Conservation (phyloP, 495 filamentous ascomycete species). For the Extremus antarcticus region DNA sequence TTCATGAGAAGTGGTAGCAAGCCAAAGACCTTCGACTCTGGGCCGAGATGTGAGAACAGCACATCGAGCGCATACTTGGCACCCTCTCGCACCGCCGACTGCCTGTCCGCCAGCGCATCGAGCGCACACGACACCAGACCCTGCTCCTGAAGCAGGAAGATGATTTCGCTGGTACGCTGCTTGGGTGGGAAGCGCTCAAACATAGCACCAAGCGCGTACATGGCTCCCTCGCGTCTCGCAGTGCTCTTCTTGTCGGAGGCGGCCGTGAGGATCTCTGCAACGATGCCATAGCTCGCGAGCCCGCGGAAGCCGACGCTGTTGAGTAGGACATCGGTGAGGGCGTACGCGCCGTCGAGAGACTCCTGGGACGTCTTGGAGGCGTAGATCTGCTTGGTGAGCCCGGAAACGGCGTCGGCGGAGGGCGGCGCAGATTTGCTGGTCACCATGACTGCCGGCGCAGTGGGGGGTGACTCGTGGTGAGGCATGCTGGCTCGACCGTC, state of each 20-base stretch:
- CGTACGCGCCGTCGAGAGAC: constrained; percentile 79
- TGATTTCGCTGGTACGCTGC: constrained; percentile 66
- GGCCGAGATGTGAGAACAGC: constrained; percentile 63
- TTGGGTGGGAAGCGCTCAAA: constrained; percentile 78
- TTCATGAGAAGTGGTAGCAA: constrained; percentile 60
- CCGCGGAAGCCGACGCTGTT: constrained; percentile 69
- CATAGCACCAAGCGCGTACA: constrained; percentile 86
- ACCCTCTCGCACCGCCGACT: constrained; percentile 72
- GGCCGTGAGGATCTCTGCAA: constrained; percentile 67
- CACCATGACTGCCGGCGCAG: constrained; percentile 47
- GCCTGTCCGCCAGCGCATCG: constrained; percentile 86
- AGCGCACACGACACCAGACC: constrained; percentile 61
- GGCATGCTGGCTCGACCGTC: constrained; percentile 40
- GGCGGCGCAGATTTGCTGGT: constrained; percentile 45
- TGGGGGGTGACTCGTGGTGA: constrained; percentile 50
- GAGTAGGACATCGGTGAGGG: constrained; percentile 65
- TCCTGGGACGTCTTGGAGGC: constrained; percentile 68
- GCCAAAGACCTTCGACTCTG: constrained; percentile 70
- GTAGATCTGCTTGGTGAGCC: constrained; percentile 66
- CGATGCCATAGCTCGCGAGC: constrained; percentile 60
- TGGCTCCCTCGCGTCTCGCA: constrained; percentile 74
- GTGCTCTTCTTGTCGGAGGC: constrained; percentile 92
- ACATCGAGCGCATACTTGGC: constrained; percentile 92
- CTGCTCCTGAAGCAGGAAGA: constrained; percentile 70
- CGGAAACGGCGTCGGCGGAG: constrained; percentile 58